Evolutionary conservation across 192 early-diverging fungal species (phyloP), one percentile per base, ranked within the genome.

Genomic region (Mortierella claussenii): DNA sequence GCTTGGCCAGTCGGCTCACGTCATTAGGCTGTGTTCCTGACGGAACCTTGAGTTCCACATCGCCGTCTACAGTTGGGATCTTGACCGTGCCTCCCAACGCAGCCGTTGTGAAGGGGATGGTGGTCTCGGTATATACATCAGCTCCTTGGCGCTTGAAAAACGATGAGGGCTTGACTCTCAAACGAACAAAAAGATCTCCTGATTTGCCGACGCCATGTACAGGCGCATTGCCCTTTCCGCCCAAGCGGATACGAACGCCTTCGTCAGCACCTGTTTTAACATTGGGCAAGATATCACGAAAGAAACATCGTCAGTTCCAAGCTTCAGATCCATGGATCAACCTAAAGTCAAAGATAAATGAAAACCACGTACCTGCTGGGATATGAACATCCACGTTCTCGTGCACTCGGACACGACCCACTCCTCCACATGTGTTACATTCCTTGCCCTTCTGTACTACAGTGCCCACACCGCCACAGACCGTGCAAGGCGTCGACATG

Each of bases 51-150:
- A 99, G 79, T 55, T 99, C 96, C 1, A 98, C 95, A 65, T 97
- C 94, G 31, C 97, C 96, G 75, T 99, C 96, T 9, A 99, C 87
- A 10, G 97, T 98, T 2, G 94, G 96, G 17, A 99, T 88, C 7
- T 89, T 84, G 7, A 97, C 78, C 1, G 82, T 83, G 47, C 97
- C 97, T 33, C 97, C 97, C 37, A 99, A 79, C 7, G 96, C 81
- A 6, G 97, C 97, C 2, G 86, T 93, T 18, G 90, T 84, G 63
- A 99, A 88, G 9, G 97, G 96, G 18, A 99, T 81, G 2, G 71
- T 71, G 4, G 89, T 86, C 26, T 92, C 84, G 13, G 91, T 84
- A 69, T 92, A 89, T 24, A 98, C 82, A 64, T 97, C 91, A 1
- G 83, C 59, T 17, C 94, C 94, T 62, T 95, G 93, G 40, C 97